These are phyloP conservation scores for Psilocybe cyanescens DNA, from an alignment of 768 basidiomycete genomes.

Conservation along the genomic window DNA sequence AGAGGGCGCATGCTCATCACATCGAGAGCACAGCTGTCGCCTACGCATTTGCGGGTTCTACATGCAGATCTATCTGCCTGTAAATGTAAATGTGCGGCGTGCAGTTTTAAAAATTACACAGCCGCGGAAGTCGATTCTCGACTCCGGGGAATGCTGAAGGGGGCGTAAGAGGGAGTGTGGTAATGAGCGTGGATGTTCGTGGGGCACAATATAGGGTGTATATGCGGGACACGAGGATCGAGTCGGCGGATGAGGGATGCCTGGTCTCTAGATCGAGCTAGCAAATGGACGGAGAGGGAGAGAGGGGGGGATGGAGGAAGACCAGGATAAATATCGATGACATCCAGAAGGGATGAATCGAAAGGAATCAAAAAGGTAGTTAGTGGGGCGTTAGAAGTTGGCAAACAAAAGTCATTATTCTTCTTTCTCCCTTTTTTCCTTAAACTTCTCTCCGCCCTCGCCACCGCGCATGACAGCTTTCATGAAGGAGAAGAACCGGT, in stretches of 20 bases:
- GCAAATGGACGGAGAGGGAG: neutral
- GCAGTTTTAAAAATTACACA: too few species aligned
- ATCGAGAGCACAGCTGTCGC: too few species aligned
- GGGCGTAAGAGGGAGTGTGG: neutral
- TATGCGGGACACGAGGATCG: neutral
- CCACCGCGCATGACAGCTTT: slow-evolving; percentile 85
- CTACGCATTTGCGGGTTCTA: too few species aligned
- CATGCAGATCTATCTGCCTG: too few species aligned
- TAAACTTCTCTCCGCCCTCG: slow-evolving; percentile 56
- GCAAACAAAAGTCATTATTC: neutral
- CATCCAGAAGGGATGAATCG: neutral
- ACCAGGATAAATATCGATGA: neutral
- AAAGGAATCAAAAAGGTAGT: neutral
- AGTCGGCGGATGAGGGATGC: too few species aligned
- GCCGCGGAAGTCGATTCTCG: too few species aligned
- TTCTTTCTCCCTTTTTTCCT: slow-evolving; percentile 6
- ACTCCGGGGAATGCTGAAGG: too few species aligned
- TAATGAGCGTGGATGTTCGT: neutral
- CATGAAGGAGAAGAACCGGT: slow-evolving; percentile 89
- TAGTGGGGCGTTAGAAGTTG: neutral
- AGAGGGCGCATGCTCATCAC: too few species aligned
- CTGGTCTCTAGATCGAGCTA: neutral
- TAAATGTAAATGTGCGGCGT: too few species aligned
- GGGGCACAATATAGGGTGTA: neutral
- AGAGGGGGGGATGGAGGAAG: neutral